phyloP scores from a whole-genome alignment of 2,329 filamentous ascomycete species.

The Cercospora sp. region DNA sequence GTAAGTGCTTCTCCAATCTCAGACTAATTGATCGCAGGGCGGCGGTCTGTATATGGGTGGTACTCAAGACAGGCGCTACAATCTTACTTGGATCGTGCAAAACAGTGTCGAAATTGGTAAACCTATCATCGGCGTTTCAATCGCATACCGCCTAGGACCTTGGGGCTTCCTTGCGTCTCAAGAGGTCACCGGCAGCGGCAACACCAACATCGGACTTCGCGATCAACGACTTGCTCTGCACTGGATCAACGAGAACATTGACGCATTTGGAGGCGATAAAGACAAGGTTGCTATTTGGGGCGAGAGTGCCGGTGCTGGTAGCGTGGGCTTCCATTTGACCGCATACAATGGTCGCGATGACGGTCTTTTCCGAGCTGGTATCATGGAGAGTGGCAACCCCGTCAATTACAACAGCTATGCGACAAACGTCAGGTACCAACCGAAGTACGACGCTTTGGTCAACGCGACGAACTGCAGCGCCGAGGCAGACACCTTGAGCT shows the following conservation, averaged over 20 bases:
- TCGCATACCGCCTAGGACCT: slow-evolving; percentile 65
- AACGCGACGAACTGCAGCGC: slow-evolving; percentile 59
- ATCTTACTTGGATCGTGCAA: slow-evolving; percentile 61
- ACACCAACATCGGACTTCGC: slow-evolving; percentile 51
- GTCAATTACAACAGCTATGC: slow-evolving; percentile 30
- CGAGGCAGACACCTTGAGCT: slow-evolving; percentile 60
- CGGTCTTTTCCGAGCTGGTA: slow-evolving; percentile 49
- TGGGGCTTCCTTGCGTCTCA: slow-evolving; percentile 69
- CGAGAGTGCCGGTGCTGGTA: slow-evolving; percentile 45
- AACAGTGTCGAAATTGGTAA: slow-evolving; percentile 45
- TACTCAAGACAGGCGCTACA: slow-evolving; percentile 59
- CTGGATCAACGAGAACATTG: slow-evolving; percentile 49
- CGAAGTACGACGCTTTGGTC: slow-evolving; percentile 65
- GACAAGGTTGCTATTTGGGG: slow-evolving; percentile 48
- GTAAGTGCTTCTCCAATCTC: neutral
- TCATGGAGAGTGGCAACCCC: slow-evolving; percentile 47
- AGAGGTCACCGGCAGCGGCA: slow-evolving; percentile 54
- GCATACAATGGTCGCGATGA: slow-evolving; percentile 53
- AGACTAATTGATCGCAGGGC: slow-evolving; percentile 40
- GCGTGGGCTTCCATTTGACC: slow-evolving; percentile 50
- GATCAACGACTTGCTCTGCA: slow-evolving; percentile 50
- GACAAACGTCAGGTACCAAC: slow-evolving; percentile 45
- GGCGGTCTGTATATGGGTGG: slow-evolving; percentile 42
- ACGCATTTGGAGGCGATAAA: slow-evolving; percentile 73
- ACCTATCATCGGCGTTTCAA: slow-evolving; percentile 60